Percentiles rank a stretch among this genome's conserved stretches.
phyloP scores from a whole-genome alignment of 371 early-diverging fungal species.

The Syncephalastrum monosporum region DNA sequence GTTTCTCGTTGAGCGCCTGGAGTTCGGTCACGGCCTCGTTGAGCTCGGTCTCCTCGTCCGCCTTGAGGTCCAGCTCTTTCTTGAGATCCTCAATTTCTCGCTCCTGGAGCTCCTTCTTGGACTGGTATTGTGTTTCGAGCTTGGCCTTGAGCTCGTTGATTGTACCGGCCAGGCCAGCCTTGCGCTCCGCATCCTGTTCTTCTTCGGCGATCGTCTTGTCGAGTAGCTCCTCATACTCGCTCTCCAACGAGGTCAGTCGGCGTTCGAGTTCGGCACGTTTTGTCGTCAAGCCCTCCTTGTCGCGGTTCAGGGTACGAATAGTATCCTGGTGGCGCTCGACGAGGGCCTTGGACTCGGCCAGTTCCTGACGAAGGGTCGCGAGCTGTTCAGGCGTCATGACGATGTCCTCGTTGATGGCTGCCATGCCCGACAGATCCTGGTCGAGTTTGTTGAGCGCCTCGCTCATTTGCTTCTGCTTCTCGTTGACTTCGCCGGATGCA shows the following conservation, averaged over 20 bases:
- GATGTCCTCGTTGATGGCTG: background rate
- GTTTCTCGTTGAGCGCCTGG: conserved; percentile 65
- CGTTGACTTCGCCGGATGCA: conserved; percentile 66
- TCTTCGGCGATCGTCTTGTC: conserved; percentile 94
- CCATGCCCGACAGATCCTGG: conserved; percentile 5
- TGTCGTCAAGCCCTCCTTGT: conserved; percentile 61
- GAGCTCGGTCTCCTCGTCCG: conserved; percentile 68
- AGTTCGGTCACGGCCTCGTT: conserved; percentile 56
- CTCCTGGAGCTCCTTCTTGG: conserved; percentile 74
- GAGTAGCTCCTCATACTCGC: conserved; percentile 91
- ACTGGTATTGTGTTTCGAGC: conserved; percentile 79
- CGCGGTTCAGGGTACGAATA: conserved; percentile 62
- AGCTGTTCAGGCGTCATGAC: conserved; percentile 64
- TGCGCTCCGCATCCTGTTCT: conserved; percentile 63
- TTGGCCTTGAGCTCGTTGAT: conserved; percentile 79
- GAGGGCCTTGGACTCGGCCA: conserved; percentile 67
- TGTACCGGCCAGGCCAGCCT: conserved; percentile 65
- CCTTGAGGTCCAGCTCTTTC: conserved; percentile 62
- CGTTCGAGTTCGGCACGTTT: conserved; percentile 75
- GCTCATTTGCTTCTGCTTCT: conserved; percentile 72
- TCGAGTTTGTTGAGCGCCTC: conserved; percentile 67
- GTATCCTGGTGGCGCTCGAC: conserved; percentile 69
- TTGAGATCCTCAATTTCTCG: conserved; percentile 75
- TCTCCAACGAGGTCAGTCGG: conserved; percentile 70
- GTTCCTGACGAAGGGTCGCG: conserved; percentile 73